Percentiles rank a stretch among this genome's conserved stretches.
Conservation (phyloP, 257 asterid species). For the Solanum lycopersicoides region DNA sequence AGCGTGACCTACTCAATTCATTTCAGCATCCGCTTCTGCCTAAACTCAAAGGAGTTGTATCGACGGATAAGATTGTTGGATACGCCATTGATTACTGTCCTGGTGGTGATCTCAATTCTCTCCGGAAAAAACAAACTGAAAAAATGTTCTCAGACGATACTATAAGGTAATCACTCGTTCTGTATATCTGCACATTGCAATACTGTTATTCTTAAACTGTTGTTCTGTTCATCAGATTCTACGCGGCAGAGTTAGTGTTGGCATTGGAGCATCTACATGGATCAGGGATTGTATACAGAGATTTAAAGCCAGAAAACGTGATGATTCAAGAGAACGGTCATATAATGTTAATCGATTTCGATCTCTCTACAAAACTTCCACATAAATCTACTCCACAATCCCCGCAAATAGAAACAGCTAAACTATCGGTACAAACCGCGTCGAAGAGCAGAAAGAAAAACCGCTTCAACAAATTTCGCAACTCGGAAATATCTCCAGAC, state of each 20-base stretch:
- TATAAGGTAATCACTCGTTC: constrained; percentile 44
- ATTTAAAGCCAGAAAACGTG: constrained; percentile 92
- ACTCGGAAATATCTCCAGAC: constrained; percentile 35
- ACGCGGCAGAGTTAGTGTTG: constrained; percentile 81
- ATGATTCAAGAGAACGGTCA: constrained; percentile 90
- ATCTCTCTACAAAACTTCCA: constrained; percentile 70
- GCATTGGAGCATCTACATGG: constrained; percentile 81
- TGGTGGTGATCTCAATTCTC: constrained; percentile 70
- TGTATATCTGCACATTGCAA: neutral
- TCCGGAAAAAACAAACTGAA: constrained; percentile 67
- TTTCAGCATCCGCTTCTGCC: constrained; percentile 76
- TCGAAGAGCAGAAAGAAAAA: constrained; percentile 18
- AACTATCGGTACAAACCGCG: neutral
- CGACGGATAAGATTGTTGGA: constrained; percentile 66
- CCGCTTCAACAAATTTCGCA: constrained; percentile 18
- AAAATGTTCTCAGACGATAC: constrained; percentile 89
- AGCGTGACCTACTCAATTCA: constrained; percentile 45
- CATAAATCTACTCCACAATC: constrained; percentile 34
- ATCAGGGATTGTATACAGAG: constrained; percentile 76
- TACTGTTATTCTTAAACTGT: neutral
- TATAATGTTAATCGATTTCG: constrained; percentile 84
- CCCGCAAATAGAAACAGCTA: constrained; percentile 5
- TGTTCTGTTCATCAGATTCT: constrained; percentile 43
- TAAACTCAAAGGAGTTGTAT: constrained; percentile 61
- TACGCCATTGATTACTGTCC: constrained; percentile 92